Evolutionary conservation across 2,329 filamentous ascomycete genomes (phyloP), one percentile per base, ranked within the genome.

Genomic region (Rugonectria rugulosa): DNA sequence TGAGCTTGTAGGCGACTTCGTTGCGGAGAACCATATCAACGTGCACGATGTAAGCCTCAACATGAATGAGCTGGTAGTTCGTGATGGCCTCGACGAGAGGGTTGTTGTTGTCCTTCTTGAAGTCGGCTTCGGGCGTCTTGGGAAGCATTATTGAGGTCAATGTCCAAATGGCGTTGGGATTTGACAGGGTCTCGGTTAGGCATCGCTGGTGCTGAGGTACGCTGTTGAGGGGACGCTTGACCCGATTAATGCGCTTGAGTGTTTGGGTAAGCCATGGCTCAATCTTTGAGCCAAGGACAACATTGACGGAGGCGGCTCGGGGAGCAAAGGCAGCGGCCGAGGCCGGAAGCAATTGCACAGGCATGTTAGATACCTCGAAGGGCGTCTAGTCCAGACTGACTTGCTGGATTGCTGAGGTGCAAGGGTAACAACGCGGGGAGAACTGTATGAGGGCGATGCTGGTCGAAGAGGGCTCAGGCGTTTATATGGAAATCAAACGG

Each of bases 1-100:
- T 98, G 70, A 99, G 85, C 84, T 99, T 99, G 85, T 93, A 98
- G 65, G 93, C 95, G 70, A 99, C 92, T 80, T 98, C 95, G 74
- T 96, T 95, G 76, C 93, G 90, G 69, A 96, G 87, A 57, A 99
- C 94, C 92, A 98, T 97, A 80, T 99, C 95, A 76, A 99, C 92
- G 76, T 98, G 94, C 59, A 99, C 95, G 67, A 98, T 94, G 75
- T 99, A 99, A 47, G 95, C 95, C 78, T 98, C 93, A 67, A 98
- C 81, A 73, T 97, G 92, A 70, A 97, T 81, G 71, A 97, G 85
- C 79, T 96, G 90, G 77, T 94, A 95, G 83, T 96, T 96, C 84
- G 90, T 92, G 61, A 97, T 79, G 61, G 90, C 91, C 77, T 97
- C 92, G 64, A 94, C 56, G 27, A 68, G 55, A 37, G 65, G 65